Base-by-base conservation (phyloP, 306 rosid species). In the Quercus aquifolioides region DNA sequence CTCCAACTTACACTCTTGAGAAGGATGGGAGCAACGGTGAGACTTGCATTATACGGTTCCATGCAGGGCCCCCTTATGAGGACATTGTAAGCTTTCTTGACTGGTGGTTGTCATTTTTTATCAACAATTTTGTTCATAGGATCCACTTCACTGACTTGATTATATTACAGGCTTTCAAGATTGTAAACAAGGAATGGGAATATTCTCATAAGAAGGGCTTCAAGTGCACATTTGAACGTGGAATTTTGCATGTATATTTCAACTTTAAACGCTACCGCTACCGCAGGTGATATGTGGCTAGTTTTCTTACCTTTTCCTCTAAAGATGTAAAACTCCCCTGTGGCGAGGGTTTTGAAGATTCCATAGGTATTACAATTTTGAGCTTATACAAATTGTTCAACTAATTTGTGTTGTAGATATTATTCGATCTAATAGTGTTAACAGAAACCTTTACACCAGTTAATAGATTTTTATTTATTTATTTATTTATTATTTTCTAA, bases 151-250 rank as follows among this genome's bases (percentile, higher is more conserved):
- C 33, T 12, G 55, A 14, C 6, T 6, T n/a, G 5, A 19, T 54
- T 65, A 14, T 67, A 5, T 84, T 21, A 38, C 89, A 92, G 95
- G 95, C 97, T 71, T 94, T 94, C 86, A 89, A 90, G 76, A 94
- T 92, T 60, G 99, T 92, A 55, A 92, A 94, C 88, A 94, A 94
- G 78, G 99, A 94, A 79, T 94, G 97, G 94, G 97, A 94, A 19
- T 92, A 91, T 83, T 94, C 97, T 65, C 95, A 92, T 68, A 90
- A 94, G 85, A 92, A 94, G 88, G 97, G 99, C 73, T 94, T 92
- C 7, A 92, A 91, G 80, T 94, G 95, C 88, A 92, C 92, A 0
- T 94, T 92, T 73, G 99, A 94, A 71, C 94, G 97, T 19, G 97
- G 97, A 72, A 92, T 94, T 84, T 77, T 94, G 64, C 97, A 94